Base-by-base conservation (phyloP, 441 rosid genomes). In the Eruca vesicaria region DNA sequence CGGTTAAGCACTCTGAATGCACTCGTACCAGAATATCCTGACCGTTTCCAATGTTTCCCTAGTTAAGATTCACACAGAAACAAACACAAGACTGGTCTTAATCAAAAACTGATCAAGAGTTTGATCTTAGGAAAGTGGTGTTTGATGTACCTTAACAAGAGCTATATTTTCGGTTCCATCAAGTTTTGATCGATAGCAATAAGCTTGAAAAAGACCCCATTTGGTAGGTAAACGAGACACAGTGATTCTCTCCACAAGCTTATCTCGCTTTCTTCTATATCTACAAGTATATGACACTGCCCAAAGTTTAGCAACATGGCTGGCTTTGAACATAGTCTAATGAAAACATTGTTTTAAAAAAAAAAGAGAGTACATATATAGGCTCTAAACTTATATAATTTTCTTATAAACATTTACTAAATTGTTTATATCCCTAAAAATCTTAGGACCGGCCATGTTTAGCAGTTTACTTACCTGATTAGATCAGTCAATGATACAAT, bases 1-100 rank as follows among this genome's bases (percentile, higher is more conserved):
- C 96, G 0, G 96, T 93, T 67, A 93, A 79, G 82, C 98, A 93
- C 58, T 91, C 97, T 29, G 96, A 93, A 68, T 93, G 98, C 14
- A 93, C 97, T 80, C 97, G 81, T 35, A 90, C 98, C 14, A 90
- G 86, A 79, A 93, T 87, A 67, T 91, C 94, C 72, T 87, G 82
- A 20, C 97, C 94, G 15, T 87, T 66, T 35, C 96, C 98, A 0
- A 90, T 74, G 62, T 86, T 71, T 45, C 93, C 97, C 94, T 93
- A 80, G 55, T 60, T n/a, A 65, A 2, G 15, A 26, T 75, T 69
- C 41, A 71, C 66, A 61, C 53, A 61, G 12, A 53, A 70, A 59
- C 23, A 55, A 29, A 55, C 15, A 65, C 16, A 65, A 66, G 32
- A 52, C 45, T 67, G 41, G 62, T 74, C 31, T 73, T 56, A 12